Conservation (phyloP, 2,329 filamentous ascomycete genomes). For the Arthrobotrys musiformis region DNA sequence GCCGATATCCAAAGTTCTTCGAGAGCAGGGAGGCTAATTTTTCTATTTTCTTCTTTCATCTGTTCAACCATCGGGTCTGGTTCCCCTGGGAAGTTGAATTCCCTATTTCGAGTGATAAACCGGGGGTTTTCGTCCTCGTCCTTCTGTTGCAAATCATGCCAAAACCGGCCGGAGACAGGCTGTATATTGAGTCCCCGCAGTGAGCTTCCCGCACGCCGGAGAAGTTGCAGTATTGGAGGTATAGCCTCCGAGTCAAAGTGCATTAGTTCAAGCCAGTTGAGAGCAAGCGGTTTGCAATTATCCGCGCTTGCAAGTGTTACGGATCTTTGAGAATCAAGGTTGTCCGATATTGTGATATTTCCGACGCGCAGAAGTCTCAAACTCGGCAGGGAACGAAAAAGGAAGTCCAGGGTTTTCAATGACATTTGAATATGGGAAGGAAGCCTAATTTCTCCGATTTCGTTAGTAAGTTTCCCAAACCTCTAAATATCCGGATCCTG, state of each 20-base stretch:
- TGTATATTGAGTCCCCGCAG: conserved; percentile 25
- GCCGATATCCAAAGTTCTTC: conserved; percentile 9
- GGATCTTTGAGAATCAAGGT: background rate
- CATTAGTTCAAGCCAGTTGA: conserved; percentile 19
- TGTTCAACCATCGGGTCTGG: background rate
- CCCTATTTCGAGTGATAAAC: conserved; percentile 2
- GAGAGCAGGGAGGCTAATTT: conserved; percentile 17
- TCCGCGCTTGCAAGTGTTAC: background rate
- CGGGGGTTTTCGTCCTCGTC: background rate
- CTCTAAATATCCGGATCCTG: no score
- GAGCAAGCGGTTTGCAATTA: background rate
- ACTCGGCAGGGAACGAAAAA: background rate
- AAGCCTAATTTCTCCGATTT: background rate
- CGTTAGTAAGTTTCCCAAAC: no score
- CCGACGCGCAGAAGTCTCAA: background rate
- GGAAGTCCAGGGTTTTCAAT: conserved; percentile 4
- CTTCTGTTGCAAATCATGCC: background rate
- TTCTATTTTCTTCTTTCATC: background rate
- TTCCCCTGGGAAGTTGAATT: conserved; percentile 4
- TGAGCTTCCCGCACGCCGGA: conserved; percentile 14
- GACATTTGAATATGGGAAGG: conserved; percentile 2
- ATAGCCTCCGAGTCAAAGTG: conserved; percentile 23
- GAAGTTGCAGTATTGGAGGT: conserved; percentile 5
- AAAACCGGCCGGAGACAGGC: background rate
- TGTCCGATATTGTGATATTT: conserved; percentile 16